These are phyloP conservation scores for Bromus sterilis DNA, from an alignment of 176 grass and related monocot genomes.

Conservation along the genomic window DNA sequence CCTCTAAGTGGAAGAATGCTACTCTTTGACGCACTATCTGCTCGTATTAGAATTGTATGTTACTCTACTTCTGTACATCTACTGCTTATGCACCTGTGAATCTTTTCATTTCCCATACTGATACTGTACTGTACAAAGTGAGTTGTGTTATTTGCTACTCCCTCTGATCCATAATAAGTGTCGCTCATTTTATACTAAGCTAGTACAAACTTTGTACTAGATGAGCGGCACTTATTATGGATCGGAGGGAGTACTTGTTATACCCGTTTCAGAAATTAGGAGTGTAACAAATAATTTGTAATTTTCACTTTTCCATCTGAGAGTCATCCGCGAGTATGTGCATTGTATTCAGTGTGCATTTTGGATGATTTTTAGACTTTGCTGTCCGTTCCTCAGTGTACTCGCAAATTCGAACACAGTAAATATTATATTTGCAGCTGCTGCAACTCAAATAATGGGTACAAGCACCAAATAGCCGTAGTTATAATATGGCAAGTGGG, in stretches of 20 bases:
- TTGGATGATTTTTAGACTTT: neutral
- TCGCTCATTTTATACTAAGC: no score
- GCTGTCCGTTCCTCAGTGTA: neutral
- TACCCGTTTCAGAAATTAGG: neutral
- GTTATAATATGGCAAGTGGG: neutral
- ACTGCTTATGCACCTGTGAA: neutral
- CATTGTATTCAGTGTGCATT: neutral
- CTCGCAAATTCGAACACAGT: neutral
- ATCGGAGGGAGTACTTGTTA: no score
- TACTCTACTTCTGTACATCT: slow-evolving; percentile 18
- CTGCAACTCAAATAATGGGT: neutral
- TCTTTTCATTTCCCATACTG: neutral
- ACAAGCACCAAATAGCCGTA: neutral
- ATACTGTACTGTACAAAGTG: neutral
- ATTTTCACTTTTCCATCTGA: neutral
- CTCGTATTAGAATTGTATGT: slow-evolving; percentile 71
- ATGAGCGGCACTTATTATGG: no score
- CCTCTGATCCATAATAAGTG: no score
- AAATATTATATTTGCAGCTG: neutral
- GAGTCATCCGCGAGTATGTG: neutral
- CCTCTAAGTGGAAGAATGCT: slow-evolving; percentile 86
- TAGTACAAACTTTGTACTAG: no score
- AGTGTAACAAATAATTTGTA: neutral
- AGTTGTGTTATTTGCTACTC: neutral
- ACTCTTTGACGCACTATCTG: slow-evolving; percentile 78